Base-by-base conservation (phyloP, 2,329 filamentous ascomycete species). In the Stylonectria norvegica region DNA sequence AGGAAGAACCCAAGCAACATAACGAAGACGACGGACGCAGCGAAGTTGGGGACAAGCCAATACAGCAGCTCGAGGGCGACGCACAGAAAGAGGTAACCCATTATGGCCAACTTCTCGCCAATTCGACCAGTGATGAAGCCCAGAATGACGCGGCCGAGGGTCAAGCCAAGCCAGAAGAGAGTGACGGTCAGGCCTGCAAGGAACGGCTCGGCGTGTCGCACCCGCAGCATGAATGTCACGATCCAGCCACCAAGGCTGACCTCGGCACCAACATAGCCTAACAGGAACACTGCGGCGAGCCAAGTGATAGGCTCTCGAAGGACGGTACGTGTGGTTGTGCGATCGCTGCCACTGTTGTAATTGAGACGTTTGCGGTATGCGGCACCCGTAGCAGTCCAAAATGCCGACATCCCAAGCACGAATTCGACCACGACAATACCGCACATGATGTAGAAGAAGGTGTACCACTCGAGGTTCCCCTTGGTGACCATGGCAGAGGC, bases 141-240 rank as follows among this genome's bases (percentile, higher is more conserved):
- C 12, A 94, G 64, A 1, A 82, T 60, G 3, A 93, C 68, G 2
- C 89, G 72, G 0, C 89, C 88, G 0, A 88, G 62, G 0, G 87
- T 90, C 48, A 94, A 73, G 0, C 88, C 89, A 30, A 88, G 75
- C 89, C 89, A 95, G 66, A 91, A 94, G 0, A 86, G 83, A 0
- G 86, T 91, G 0, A 81, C 83, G 0, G 79, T 81, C 67, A 93
- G 79, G 3, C 88, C 88, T 22, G 84, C 82, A 2, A 81, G 73
- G 56, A 93, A 91, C 0, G 79, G 69, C 17, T 71, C 74, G 4
- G 82, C 86, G 25, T 83, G 63, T 11, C 89, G 78, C 17, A 89
- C 81, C 15, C 77, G 71, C n/a, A 90, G 79, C 86, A 95, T 94
- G 60, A 95, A 94, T 1, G 83, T 83, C 34, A 88, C 83, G 47